These are phyloP conservation scores for Simplicillium sp. DNA, from an alignment of 2,329 filamentous ascomycete genomes.

Conservation along the genomic window DNA sequence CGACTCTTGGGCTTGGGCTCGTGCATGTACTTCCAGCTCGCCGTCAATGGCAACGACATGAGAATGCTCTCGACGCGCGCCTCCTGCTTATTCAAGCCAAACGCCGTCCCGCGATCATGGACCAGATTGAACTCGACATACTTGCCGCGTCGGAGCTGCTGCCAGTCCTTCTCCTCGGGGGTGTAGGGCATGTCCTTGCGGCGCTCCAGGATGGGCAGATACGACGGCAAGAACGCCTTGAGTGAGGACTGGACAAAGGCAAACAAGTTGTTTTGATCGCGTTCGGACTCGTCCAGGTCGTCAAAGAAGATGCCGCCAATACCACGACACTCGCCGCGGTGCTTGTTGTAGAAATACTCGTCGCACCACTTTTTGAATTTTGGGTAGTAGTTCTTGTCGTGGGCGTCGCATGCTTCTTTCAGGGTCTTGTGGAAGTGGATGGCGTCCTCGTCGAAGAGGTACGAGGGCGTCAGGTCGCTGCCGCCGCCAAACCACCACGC, in stretches of 20 bases:
- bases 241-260: constrained; percentile 80
- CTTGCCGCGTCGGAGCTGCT: constrained; percentile 84
- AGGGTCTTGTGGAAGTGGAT: constrained; percentile 93
- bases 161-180: constrained; percentile 85
- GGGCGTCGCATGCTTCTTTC: constrained; percentile 86
- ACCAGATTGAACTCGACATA: constrained; percentile 99
- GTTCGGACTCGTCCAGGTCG: constrained; percentile 80
- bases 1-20: constrained; percentile 63
- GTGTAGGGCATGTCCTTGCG: constrained; percentile 89
- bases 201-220: constrained; percentile 78
- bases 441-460: constrained; percentile 94
- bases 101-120: constrained; percentile 89
- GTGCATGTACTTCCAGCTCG: constrained; percentile 95
- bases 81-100: constrained; percentile 86
- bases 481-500: constrained; percentile 99
- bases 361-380: constrained; percentile 98
- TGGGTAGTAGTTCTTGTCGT: constrained; percentile 86
- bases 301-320: constrained; percentile 98
- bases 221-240: constrained; percentile 79
- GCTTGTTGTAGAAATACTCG: constrained; percentile 91
- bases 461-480: constrained; percentile 84
- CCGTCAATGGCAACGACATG: constrained; percentile 91
- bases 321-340: constrained; percentile 77
- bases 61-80: constrained; percentile 91
- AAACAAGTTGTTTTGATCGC: constrained; percentile 83